Evolutionary conservation across 192 early-diverging fungal species (phyloP), one percentile per base, ranked within the genome.

Genomic region (Phlyctochytrium arcticum): DNA sequence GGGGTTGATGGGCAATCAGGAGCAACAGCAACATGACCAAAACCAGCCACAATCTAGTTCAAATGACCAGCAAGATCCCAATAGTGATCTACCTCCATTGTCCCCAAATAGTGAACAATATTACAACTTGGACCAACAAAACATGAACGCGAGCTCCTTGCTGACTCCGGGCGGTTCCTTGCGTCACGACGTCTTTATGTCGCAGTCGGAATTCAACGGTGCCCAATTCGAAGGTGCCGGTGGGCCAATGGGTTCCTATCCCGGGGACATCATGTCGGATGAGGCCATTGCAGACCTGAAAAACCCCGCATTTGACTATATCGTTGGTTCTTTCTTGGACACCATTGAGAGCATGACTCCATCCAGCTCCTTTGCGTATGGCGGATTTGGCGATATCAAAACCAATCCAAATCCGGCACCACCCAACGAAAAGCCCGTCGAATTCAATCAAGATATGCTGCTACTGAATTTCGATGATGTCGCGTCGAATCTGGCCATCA

Each of bases 291-390:
- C 21, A n/a, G 54, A 66, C 36, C 57, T 57, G 53, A 36, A 63
- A 33, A 64, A 73, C 42, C 71, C 71, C 8, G 61, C 72, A 9
- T 54, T 74, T 30, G 69, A 78, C 31, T 73, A 71, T 53, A 78
- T 78, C 48, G 71, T 78, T 26, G 76, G 76, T 5, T 62, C 72
- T 15, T 78, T 78, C 46, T 42, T 78, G 6, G 70, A 78, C 60
- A 62, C 48, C 44, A 71, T 78, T 35, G 65, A 78, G 6, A 36
- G 44, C 37, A 67, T 70, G 62, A 53, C 64, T 21, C 62, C 60
- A 4, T 32, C 57, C 4, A 51, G 17, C n/a, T 24, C 34, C 3
- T 65, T 71, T 32, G 32, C 26, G 19, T 47, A 39, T 2, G 10
- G 42, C n/a, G 31, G 51, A 23, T 65, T 66, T 67, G 56, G 23